Evolutionary conservation across 495 filamentous ascomycete species (phyloP), one percentile per base, ranked within the genome.

Genomic region (Cairneyella variabilis): DNA sequence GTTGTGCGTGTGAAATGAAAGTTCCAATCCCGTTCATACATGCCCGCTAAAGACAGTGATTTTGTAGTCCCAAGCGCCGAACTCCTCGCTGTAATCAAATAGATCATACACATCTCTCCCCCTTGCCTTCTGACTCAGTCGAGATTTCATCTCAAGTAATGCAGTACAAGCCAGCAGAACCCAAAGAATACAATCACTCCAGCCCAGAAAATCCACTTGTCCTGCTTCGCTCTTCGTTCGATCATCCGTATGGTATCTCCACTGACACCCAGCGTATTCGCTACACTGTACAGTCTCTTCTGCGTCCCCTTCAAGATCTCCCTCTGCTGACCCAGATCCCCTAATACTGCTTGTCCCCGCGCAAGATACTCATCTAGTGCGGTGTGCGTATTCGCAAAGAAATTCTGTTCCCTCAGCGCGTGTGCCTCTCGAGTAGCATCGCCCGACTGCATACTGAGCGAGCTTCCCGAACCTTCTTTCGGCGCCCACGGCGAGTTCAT

Each of bases 191-290:
- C 65, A 28, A 95, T 67, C 18, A 95, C 89, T 0, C 93, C 90
- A 12, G 67, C 85, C 82, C 87, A 88, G 68, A 98, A 98, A 23
- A 98, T 95, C 92, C 91, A 97, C 71, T 96, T 97, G 62, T 98
- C 93, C 75, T 97, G 84, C 68, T 80, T 86, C 47, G 93, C 91
- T 55, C 93, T 78, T 62, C 93, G 73, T 69, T 97, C 91, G 44
- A 98, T 77, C 89, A 91, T 96, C 12, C 95, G 80, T 51, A 98
- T 98, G 4, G 93, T 98, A 66, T 97, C 95, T 25, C 92, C 91
- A 66, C 86, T 91, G 30, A 98, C 79, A 7, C 93, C 93, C 55
- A 98, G 70, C 25, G 95, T 97, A 63, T 95, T 97, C 6, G 88
- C 93, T 18, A 96, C 90, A 64, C 82, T 90, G 64, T 97, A 97